Conservation (phyloP, 1,284 basidiomycete genomes). For the Trametes versicolor region DNA sequence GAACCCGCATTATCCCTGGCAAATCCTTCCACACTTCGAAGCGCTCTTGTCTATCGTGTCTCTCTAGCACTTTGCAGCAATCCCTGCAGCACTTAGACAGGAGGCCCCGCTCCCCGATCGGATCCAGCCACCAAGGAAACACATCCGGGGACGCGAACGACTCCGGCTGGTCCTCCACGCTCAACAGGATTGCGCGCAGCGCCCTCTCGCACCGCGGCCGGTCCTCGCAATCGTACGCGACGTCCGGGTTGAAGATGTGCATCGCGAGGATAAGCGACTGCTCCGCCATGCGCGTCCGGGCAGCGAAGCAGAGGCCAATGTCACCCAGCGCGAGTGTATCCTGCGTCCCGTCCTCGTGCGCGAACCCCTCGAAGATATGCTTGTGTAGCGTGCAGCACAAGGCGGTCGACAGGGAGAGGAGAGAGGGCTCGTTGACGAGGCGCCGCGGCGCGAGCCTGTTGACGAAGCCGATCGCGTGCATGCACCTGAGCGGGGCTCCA, state of each 20-base stretch:
- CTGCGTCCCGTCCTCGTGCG: slow-evolving; percentile 8
- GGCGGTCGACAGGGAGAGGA: not conserved
- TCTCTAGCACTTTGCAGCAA: not conserved
- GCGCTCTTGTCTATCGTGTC: not conserved
- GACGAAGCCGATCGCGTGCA: slow-evolving; percentile 9
- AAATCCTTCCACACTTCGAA: not conserved
- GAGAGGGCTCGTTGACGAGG: not conserved
- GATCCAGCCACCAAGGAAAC: not conserved
- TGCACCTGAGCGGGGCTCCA: not conserved
- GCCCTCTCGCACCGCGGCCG: too few species aligned
- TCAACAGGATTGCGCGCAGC: too few species aligned
- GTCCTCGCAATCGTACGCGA: too few species aligned
- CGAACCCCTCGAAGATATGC: slow-evolving; percentile 7
- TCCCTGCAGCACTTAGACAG: not conserved
- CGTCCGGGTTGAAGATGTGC: too few species aligned
- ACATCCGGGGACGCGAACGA: not conserved
- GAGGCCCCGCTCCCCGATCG: not conserved
- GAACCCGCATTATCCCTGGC: not conserved
- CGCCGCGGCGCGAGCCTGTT: slow-evolving; percentile 10
- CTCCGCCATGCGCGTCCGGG: not conserved
- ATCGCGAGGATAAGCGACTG: too few species aligned
- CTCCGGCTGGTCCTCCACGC: too few species aligned
- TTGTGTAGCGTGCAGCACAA: slow-evolving; percentile 4
- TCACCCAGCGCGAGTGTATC: slow-evolving; percentile 5
- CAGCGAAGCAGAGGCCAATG: slow-evolving; percentile 1